Evolutionary conservation across 164 flowering plant species (phyloP), one percentile per base, ranked within the genome.

Genomic region (Macadamia integrifolia): DNA sequence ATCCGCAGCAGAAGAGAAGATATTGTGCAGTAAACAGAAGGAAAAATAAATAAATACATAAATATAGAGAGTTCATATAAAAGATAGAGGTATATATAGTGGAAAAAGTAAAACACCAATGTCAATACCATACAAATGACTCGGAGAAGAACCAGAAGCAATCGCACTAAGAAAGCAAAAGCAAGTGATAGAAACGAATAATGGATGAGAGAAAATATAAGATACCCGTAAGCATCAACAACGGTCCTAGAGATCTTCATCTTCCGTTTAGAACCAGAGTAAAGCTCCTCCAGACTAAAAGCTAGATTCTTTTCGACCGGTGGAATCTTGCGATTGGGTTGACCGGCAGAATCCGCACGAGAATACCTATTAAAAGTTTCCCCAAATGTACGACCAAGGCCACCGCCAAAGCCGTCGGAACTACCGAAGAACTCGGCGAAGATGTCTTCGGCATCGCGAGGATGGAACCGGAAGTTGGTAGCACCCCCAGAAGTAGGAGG

Each of bases 391-490:
- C 44, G 61, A 58, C 74, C 66, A 53, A 74, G 23, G 12, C 67
- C 69, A n/a, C 74, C 75, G 56, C 63, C 71, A 35, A 35, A 1
- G 13, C 74, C 79, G 49, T 79, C 82, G 14, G 75, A 52, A 68
- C 78, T 61, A 46, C 87, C 87, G 46, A 88, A 88, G 60, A 88
- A 50, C 77, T 90, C 96, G 32, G 82, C 91, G 60, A 78, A 90
- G 2, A 90, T 88, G 68, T 88, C 96, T 29, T 90, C 91, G 3
- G 96, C 87, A 63, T 85, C 78, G 52, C 96, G 72, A 0, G 91
- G 88, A 64, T 85, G 80, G 44, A 80, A 86, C 67, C 83, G 56
- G 61, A 78, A 88, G 18, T 81, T 35, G 3, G 40, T 35, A 46
- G 50, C 15, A 31, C 53, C 58, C 17, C 31, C 61, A 3, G 80